A percentile compares a stretch with the other conserved stretches of the same genome.
Evolutionary conservation across 176 grass and related monocot species (phyloP).

Genomic region (Zea luxurians): DNA sequence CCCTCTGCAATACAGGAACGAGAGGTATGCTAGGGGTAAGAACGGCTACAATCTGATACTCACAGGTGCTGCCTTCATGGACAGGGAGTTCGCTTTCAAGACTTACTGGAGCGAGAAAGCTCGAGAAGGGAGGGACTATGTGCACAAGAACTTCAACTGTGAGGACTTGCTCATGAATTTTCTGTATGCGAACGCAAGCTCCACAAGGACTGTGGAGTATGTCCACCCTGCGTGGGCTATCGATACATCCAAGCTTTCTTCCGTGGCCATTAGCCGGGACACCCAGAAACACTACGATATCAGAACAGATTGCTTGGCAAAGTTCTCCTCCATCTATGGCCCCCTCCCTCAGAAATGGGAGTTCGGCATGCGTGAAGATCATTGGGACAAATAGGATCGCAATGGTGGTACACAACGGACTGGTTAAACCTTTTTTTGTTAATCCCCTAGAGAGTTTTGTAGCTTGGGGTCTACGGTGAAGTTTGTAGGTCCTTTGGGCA

Average conservation of each 20-base stretch:
- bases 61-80: conserved; percentile 95
- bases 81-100: conserved; percentile 77
- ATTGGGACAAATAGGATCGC: conserved; percentile 79
- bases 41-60: conserved; percentile 90
- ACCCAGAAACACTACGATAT: conserved; percentile 80
- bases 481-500: background rate
- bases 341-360: conserved; percentile 61
- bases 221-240: conserved; percentile 97
- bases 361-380: conserved; percentile 63
- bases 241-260: conserved; percentile 92
- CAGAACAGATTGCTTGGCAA: conserved; percentile 79
- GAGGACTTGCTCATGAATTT: conserved; percentile 98
- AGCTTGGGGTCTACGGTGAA: conserved; percentile 29
- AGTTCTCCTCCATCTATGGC: conserved; percentile 75
- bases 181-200: conserved; percentile 71
- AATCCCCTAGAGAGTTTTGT: conserved; percentile 31
- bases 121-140: conserved; percentile 70
- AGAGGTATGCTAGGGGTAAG: conserved; percentile 88
- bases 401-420: background rate
- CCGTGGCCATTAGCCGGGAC: conserved; percentile 80
- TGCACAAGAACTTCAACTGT: conserved; percentile 91
- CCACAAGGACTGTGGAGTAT: conserved; percentile 75
- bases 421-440: conserved; percentile 27
- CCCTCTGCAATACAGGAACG: conserved; percentile 75
- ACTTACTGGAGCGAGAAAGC: conserved; percentile 88